phyloP scores from a whole-genome alignment of 331 rosid species.

The Quercus tomentella region DNA sequence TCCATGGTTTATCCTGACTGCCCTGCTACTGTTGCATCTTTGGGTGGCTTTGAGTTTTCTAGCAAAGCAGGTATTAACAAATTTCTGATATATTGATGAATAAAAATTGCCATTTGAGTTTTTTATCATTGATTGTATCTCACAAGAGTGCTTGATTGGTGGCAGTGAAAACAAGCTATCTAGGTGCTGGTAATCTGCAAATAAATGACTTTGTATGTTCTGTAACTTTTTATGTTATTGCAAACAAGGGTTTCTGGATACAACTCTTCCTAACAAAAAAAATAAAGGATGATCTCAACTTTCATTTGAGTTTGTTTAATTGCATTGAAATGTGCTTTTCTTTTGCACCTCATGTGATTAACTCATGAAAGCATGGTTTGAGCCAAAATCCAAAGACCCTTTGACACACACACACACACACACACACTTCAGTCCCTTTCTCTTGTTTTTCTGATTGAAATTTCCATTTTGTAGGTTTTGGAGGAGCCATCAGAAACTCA shows the following conservation, averaged over 20 bases:
- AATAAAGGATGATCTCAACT: background rate
- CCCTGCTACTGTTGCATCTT: slow-evolving; percentile 40
- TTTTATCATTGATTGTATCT: slow-evolving; percentile 8
- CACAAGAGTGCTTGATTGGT: slow-evolving; percentile 28
- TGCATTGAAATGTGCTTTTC: background rate
- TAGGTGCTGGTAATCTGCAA: slow-evolving; percentile 42
- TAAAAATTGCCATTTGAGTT: background rate
- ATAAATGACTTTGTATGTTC: slow-evolving; percentile 56
- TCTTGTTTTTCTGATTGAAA: background rate
- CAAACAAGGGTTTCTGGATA: background rate
- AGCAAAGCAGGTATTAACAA: slow-evolving; percentile 44
- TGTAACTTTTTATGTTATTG: slow-evolving; percentile 1
- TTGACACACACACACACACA: background rate
- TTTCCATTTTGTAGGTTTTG: slow-evolving; percentile 38
- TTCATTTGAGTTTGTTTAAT: background rate
- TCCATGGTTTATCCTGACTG: slow-evolving; percentile 56
- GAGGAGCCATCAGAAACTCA: slow-evolving; percentile 57
- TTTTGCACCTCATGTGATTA: background rate
- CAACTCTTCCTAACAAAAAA: background rate
- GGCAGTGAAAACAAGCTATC: slow-evolving; percentile 59
- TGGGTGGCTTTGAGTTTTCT: slow-evolving; percentile 60
- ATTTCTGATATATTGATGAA: background rate
- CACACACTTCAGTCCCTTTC: background rate
- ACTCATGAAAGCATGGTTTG: background rate
- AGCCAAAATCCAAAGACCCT: background rate